Conservation (phyloP, 371 early-diverging fungal genomes). For the Paraphysoderma sedebokerense region DNA sequence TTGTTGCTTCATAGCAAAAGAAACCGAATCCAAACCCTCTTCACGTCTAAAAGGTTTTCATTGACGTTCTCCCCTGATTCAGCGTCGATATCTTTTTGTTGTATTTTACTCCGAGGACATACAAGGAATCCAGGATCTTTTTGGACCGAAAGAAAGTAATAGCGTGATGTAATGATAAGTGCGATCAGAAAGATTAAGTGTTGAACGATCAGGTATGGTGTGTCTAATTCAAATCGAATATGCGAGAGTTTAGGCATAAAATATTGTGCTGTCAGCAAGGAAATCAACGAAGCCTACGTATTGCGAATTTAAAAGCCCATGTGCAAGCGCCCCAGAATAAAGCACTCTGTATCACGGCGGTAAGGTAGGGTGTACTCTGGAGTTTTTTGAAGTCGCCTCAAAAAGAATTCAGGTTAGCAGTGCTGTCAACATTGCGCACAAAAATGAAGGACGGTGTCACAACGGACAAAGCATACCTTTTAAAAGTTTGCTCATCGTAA, state of each 20-base stretch:
- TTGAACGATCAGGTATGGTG: slow-evolving; percentile 35
- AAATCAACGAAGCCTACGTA: slow-evolving; percentile 14
- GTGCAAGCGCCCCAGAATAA: slow-evolving; percentile 43
- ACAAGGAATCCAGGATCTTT: slow-evolving; percentile 72
- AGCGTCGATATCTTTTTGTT: not conserved
- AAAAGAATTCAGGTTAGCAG: too few species aligned
- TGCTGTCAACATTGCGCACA: too few species aligned
- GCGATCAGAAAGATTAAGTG: slow-evolving; percentile 39
- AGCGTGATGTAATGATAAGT: slow-evolving; percentile 38
- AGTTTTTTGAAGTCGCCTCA: too few species aligned
- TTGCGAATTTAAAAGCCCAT: slow-evolving; percentile 33
- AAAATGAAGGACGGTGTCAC: too few species aligned
- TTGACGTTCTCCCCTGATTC: not conserved
- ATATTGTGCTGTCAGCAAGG: slow-evolving; percentile 10
- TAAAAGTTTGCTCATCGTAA: slow-evolving; percentile 38
- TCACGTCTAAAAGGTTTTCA: not conserved
- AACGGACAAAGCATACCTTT: too few species aligned
- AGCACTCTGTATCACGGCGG: slow-evolving; percentile 69
- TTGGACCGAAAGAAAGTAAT: slow-evolving; percentile 49
- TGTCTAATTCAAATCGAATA: slow-evolving; percentile 23
- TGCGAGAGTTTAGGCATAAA: slow-evolving; percentile 8
- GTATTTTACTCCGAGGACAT: slow-evolving; percentile 8
- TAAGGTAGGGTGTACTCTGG: slow-evolving; percentile 68
- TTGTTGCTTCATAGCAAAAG: too few species aligned
- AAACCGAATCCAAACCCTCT: not conserved